Base-by-base conservation (phyloP, 768 basidiomycete genomes). In the Phlegmacium glaucopus region DNA sequence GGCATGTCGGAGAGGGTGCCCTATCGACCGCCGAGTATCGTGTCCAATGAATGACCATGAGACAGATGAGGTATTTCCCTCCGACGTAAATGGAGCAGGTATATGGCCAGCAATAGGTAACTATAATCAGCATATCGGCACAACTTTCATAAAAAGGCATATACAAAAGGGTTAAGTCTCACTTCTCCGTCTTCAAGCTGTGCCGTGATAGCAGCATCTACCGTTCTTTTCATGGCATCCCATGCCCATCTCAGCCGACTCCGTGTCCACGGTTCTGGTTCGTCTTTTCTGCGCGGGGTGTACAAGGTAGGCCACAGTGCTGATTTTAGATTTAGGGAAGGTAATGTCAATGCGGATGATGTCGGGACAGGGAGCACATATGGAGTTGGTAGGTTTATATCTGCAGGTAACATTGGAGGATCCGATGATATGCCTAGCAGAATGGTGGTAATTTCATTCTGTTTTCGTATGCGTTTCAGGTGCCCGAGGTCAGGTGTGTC, bases 291-390 rank as follows among this genome's bases (percentile, higher is more conserved):
- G 28, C 77, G 76, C 0, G 88, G 88, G 4, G 82, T 73, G 55
- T 80, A 91, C 11, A 82, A 67, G 9, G 88, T 89, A 7, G 95
- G 95, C 95, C 95, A 98, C n/a, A 90, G 66, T 1, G 76, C 63
- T 32, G 78, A 76, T 66, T 94, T 94, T 28, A 81, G 61, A 36
- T 65, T 61, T 16, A 91, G 70, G 6, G 92, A 87, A 11, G 73
- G 71, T 0, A 69, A 69, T 0, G 90, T 91, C 4, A 85, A 69
- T 1, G 92, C 91, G 9, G 83, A 74, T 11, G 76, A 72, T 26
- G 69, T 64, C 1, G 94, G 93, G 1, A 94, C 88, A 1, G 68
- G 55, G 9, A 81, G 54, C 11, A 69, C 63, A 62, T 85, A 86
- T 1, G 87, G 86, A 27, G 60, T 49, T 0, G 72, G 60, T 2